Conservation (phyloP, 2,329 filamentous ascomycete genomes). For the Pseudofabraea citricarpa region DNA sequence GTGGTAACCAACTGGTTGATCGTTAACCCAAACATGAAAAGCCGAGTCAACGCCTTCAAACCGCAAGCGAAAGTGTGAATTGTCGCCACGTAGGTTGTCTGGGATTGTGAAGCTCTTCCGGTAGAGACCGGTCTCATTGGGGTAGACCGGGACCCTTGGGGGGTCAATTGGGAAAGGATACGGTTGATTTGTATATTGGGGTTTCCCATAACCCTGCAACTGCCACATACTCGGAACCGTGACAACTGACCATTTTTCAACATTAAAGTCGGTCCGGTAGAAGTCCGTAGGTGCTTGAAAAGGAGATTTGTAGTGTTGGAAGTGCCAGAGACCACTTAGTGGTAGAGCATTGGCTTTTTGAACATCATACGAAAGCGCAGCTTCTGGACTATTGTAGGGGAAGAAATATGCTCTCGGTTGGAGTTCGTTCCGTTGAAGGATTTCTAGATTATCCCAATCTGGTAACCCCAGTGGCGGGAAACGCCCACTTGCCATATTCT, state of each 20-base stretch:
- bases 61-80: conserved; percentile 41
- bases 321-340: conserved; percentile 52
- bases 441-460: conserved; percentile 43
- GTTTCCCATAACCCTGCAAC: conserved; percentile 57
- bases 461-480: conserved; percentile 18
- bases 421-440: conserved; percentile 46
- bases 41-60: conserved; percentile 53
- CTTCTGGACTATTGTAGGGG: conserved; percentile 34
- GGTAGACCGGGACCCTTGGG: conserved; percentile 47
- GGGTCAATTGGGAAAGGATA: conserved; percentile 61
- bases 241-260: conserved; percentile 31
- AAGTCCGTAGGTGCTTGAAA: conserved; percentile 32
- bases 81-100: conserved; percentile 21
- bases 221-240: conserved; percentile 64
- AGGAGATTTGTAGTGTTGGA: conserved; percentile 41
- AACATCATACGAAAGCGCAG: conserved; percentile 31
- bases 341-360: conserved; percentile 34
- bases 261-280: background rate
- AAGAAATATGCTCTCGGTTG: conserved; percentile 46
- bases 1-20: conserved; percentile 45
- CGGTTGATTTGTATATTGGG: conserved; percentile 62
- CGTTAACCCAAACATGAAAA: conserved; percentile 51
- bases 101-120: conserved; percentile 40
- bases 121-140: conserved; percentile 48
- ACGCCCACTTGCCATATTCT: background rate